Conservation (phyloP, 2,329 filamentous ascomycete species). For the Teratosphaeriaceae sp. region DNA sequence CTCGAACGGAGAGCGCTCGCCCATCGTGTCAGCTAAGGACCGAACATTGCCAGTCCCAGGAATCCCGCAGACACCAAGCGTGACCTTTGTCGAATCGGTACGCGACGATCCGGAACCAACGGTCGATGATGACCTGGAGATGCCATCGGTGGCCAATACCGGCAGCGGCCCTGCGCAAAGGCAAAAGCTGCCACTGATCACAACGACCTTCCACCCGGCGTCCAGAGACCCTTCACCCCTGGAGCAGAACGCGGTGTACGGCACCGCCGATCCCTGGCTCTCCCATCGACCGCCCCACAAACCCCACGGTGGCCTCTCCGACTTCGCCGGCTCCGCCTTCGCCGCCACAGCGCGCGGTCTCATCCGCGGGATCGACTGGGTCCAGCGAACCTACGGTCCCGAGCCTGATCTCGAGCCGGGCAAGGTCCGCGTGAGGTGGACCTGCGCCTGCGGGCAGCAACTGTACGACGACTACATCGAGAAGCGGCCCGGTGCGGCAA, state of each 20-base stretch:
- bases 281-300: constrained; percentile 1
- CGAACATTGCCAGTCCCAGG: background rate
- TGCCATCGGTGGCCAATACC: background rate
- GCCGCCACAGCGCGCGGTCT: background rate
- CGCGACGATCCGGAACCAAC: too few relatives aligned
- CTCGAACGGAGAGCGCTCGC: too few relatives aligned
- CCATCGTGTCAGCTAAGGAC: too few relatives aligned
- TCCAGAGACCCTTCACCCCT: constrained; percentile 4
- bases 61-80: background rate
- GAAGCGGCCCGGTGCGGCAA: constrained; percentile 30
- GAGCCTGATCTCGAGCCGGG: constrained; percentile 9
- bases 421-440: constrained; percentile 15
- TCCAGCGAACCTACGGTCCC: constrained; percentile 12
- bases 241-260: constrained; percentile 1
- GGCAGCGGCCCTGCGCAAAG: background rate
- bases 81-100: background rate
- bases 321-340: background rate
- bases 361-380: constrained; percentile 6
- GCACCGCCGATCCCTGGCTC: background rate
- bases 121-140: too few relatives aligned
- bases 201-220: constrained; percentile 7
- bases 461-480: constrained; percentile 36
- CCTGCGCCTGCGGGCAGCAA: constrained; percentile 13
- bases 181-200: constrained; percentile 5
- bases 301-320: background rate